phyloP scores from a whole-genome alignment of 2,329 filamentous ascomycete genomes.

The Mariannaea sp. region DNA sequence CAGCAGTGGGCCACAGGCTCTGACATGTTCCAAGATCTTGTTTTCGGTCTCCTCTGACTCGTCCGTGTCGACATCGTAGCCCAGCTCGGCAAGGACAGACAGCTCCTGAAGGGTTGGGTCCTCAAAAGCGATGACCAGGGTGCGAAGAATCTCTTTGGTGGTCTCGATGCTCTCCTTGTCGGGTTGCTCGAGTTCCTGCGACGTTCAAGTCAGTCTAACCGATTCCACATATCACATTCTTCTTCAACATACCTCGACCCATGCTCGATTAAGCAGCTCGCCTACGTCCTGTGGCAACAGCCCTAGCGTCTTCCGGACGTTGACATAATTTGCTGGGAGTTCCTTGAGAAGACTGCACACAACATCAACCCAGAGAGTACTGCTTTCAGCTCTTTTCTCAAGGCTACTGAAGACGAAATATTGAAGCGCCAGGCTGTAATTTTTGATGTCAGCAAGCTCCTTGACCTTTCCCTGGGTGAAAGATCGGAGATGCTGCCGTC shows the following conservation, averaged over 20 bases:
- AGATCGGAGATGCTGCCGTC: constrained; percentile 7
- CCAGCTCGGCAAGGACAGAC: constrained; percentile 13
- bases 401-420: constrained; percentile 15
- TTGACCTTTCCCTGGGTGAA: constrained; percentile 10
- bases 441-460: constrained; percentile 3
- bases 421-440: constrained; percentile 9
- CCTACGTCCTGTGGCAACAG: constrained; percentile 14
- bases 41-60: constrained; percentile 7
- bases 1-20: constrained; percentile 15
- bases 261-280: constrained; percentile 10
- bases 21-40: constrained; percentile 15
- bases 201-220: neutral
- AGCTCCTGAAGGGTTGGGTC: constrained; percentile 19
- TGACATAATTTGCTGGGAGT: constrained; percentile 9
- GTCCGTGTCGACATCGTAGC: neutral
- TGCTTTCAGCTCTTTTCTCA: constrained; percentile 16
- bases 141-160: constrained; percentile 22
- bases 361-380: constrained; percentile 14
- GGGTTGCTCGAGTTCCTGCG: constrained; percentile 8
- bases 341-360: constrained; percentile 10
- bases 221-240: no score
- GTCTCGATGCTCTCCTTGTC: constrained; percentile 14
- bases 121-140: constrained; percentile 16
- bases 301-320: constrained; percentile 6
- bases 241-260: constrained; percentile 12